phyloP scores from a whole-genome alignment of 371 early-diverging fungal genomes.

The Batrachochytrium dendrobatidis region DNA sequence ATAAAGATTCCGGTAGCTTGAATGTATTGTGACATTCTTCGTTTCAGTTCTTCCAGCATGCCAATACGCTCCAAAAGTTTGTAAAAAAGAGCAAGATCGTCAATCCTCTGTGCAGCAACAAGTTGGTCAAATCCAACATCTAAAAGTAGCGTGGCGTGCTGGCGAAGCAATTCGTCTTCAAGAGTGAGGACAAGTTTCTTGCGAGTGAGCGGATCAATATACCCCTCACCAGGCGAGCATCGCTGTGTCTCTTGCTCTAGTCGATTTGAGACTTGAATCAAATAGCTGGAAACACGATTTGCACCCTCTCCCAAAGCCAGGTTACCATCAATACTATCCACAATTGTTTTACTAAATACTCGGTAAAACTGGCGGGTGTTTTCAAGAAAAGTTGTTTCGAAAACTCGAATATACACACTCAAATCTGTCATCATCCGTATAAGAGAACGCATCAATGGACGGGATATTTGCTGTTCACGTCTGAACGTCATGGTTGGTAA shows the following conservation, averaged over 20 bases:
- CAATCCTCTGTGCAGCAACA: constrained; percentile 47
- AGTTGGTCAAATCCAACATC: constrained; percentile 62
- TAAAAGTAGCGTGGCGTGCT: constrained; percentile 53
- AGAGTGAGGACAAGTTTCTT: constrained; percentile 49
- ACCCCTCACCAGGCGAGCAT: constrained; percentile 26
- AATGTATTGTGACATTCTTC: constrained; percentile 26
- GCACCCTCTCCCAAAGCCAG: constrained; percentile 13
- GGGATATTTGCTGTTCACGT: constrained; percentile 48
- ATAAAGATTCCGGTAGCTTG: constrained; percentile 50
- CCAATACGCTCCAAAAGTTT: constrained; percentile 42
- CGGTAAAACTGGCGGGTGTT: constrained; percentile 60
- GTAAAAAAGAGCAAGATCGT: constrained; percentile 57
- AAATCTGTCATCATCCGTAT: constrained; percentile 76
- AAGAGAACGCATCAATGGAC: constrained; percentile 51
- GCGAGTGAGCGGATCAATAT: constrained; percentile 39
- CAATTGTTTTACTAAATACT: constrained; percentile 49
- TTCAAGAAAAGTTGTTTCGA: constrained; percentile 60
- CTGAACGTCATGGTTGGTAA: constrained; percentile 27
- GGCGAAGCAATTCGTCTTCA: constrained; percentile 54
- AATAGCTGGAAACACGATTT: constrained; percentile 46
- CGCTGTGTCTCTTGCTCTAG: constrained; percentile 43
- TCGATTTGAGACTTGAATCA: constrained; percentile 55
- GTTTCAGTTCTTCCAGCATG: constrained; percentile 20
- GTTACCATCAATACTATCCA: constrained; percentile 19
- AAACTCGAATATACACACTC: constrained; percentile 54